These are phyloP conservation scores for Arthroderma sp. DNA, from an alignment of 2,329 filamentous ascomycete genomes.

Conservation along the genomic window DNA sequence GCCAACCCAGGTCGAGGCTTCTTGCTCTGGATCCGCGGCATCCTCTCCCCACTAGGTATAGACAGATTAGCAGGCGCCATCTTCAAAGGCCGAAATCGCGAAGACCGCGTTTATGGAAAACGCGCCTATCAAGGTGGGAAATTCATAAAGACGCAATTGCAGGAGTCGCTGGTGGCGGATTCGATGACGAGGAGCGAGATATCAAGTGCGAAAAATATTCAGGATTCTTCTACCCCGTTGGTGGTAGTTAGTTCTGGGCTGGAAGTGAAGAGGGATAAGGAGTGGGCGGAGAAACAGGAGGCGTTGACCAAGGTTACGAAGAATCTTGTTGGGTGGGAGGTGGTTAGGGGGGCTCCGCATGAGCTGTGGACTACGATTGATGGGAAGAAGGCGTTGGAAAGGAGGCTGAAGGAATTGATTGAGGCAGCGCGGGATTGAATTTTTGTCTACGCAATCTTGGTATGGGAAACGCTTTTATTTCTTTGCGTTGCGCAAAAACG, in stretches of 20 bases:
- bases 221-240: conserved; percentile 60
- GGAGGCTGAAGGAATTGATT: conserved; percentile 59
- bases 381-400: conserved; percentile 64
- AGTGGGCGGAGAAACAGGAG: conserved; percentile 75
- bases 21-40: conserved; percentile 69
- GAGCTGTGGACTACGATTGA: conserved; percentile 68
- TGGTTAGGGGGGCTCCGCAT: conserved; percentile 72
- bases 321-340: conserved; percentile 70
- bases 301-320: conserved; percentile 70
- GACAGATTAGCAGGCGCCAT: conserved; percentile 68
- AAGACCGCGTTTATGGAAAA: conserved; percentile 74
- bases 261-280: conserved; percentile 49
- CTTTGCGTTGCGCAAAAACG: no score
- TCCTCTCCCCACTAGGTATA: conserved; percentile 75
- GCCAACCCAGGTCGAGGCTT: conserved; percentile 62
- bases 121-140: conserved; percentile 68
- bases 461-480: no score
- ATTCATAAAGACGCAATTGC: conserved; percentile 76
- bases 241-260: conserved; percentile 72
- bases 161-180: conserved; percentile 79
- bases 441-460: neutral
- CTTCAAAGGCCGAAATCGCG: conserved; percentile 63
- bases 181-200: conserved; percentile 78
- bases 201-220: conserved; percentile 62
- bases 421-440: conserved; percentile 1